Percentiles rank a stretch among this genome's conserved stretches.
phyloP scores from a whole-genome alignment of 164 flowering plant genomes.

The Nymphaea thermarum region DNA sequence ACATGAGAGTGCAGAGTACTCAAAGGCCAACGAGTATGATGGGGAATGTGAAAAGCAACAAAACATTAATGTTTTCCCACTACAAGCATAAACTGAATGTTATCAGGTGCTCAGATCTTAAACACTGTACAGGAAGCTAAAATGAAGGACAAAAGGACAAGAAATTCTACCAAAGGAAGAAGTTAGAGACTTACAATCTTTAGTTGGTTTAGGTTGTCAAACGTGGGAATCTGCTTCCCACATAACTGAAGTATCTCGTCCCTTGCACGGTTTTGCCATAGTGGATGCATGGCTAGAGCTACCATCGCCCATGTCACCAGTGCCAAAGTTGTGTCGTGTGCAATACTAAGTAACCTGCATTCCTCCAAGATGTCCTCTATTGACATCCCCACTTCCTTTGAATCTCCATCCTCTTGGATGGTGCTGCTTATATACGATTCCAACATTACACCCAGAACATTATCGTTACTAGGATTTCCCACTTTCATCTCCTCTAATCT shows the following conservation, averaged over 20 bases:
- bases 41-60: neutral
- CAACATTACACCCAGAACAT: conserved; percentile 15
- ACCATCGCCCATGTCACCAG: conserved; percentile 16
- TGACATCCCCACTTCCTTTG: conserved; percentile 4
- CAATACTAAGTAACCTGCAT: conserved; percentile 23
- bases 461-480: conserved; percentile 9
- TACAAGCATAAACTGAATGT: neutral
- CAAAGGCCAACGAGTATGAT: too few relatives aligned
- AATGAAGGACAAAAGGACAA: neutral
- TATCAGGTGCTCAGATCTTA: neutral
- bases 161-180: too few relatives aligned
- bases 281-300: conserved; percentile 7
- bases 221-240: conserved; percentile 10
- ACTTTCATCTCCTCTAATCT: conserved; percentile 11
- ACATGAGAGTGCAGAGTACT: too few relatives aligned
- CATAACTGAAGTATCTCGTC: conserved; percentile 11
- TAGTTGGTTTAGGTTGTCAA: conserved; percentile 7
- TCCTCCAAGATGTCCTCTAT: conserved; percentile 24
- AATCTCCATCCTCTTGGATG: neutral
- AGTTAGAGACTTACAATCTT: conserved; percentile 16
- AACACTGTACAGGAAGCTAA: neutral
- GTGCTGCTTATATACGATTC: conserved; percentile 6
- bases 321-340: conserved; percentile 12
- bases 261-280: conserved; percentile 10
- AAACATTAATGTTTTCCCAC: neutral